phyloP scores from a whole-genome alignment of 2,329 filamentous ascomycete genomes.

The Phialophora macrospora region DNA sequence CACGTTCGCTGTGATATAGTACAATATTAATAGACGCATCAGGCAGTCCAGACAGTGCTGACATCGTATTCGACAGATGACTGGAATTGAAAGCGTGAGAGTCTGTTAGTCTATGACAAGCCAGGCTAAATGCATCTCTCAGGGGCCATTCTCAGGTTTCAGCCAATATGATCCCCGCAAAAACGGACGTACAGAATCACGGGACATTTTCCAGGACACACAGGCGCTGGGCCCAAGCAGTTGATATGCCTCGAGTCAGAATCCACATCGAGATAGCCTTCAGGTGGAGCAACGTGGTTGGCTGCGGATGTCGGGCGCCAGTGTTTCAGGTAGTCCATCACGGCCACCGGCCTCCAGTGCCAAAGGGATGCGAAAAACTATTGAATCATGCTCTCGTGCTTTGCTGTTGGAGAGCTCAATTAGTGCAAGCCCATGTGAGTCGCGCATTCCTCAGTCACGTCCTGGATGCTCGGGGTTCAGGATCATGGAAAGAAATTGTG shows the following conservation, averaged over 20 bases:
- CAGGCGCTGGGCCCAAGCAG: constrained; percentile 21
- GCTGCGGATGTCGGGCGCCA: constrained; percentile 25
- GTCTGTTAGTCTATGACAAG: constrained; percentile 1
- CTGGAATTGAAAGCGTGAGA: neutral
- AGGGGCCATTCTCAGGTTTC: constrained; percentile 23
- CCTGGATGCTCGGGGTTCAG: constrained; percentile 18
- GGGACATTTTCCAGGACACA: constrained; percentile 15
- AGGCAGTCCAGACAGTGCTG: neutral
- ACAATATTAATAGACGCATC: constrained; percentile 12
- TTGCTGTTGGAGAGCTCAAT: neutral
- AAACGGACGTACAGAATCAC: constrained; percentile 7
- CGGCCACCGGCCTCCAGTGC: constrained; percentile 14
- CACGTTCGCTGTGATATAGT: constrained; percentile 12
- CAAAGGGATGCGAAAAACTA: constrained; percentile 9
- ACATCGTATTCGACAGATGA: constrained; percentile 12
- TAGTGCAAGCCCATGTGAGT: neutral
- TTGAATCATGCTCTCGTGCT: constrained; percentile 4
- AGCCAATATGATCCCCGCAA: constrained; percentile 24
- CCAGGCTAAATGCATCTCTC: constrained; percentile 23
- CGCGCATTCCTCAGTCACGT: constrained; percentile 20
- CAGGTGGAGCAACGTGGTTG: constrained; percentile 25
- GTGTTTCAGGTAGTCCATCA: constrained; percentile 35
- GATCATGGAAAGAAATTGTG: constrained; percentile 30
- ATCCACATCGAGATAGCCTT: constrained; percentile 13
- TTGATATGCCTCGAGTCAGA: constrained; percentile 6